A percentile compares a stretch with the other conserved stretches of the same genome.
These are phyloP conservation scores for Boletus speciosus DNA, from an alignment of 768 basidiomycete species.

Conservation along the genomic window DNA sequence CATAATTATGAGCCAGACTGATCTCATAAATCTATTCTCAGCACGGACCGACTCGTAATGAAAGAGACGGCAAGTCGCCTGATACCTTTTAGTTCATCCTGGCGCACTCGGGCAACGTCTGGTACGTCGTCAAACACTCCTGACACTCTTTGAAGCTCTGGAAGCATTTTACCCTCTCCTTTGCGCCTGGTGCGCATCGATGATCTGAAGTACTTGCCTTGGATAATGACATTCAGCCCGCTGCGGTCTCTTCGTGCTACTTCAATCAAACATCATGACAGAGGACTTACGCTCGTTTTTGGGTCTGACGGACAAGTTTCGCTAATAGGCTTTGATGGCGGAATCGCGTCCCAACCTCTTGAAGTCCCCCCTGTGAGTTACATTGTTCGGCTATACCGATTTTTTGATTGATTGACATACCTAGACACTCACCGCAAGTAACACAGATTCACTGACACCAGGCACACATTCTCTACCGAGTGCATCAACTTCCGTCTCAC, in stretches of 20 bases:
- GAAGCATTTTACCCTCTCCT: background rate
- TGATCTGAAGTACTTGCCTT: conserved; percentile 13
- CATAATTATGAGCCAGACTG: background rate
- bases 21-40: background rate
- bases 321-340: conserved; percentile 17
- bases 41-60: conserved; percentile 12
- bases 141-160: background rate
- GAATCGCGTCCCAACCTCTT: background rate
- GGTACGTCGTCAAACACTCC: background rate
- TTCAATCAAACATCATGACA: conserved; percentile 13
- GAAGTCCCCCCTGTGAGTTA: conserved; percentile 2
- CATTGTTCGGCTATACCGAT: background rate
- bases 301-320: conserved; percentile 29
- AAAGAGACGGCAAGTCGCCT: background rate
- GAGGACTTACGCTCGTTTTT: conserved; percentile 24
- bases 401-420: background rate
- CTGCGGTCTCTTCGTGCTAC: conserved; percentile 5
- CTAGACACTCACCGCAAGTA: conserved; percentile 9
- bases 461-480: background rate
- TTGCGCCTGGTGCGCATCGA: conserved; percentile 31
- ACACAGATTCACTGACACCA: background rate
- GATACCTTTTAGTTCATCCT: background rate
- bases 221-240: conserved; percentile 21
- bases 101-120: conserved; percentile 1
- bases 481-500: conserved; percentile 1